These are phyloP conservation scores for Acanthamoeba triangularis DNA, from an alignment of 208 protist genomes.

Conservation along the genomic window DNA sequence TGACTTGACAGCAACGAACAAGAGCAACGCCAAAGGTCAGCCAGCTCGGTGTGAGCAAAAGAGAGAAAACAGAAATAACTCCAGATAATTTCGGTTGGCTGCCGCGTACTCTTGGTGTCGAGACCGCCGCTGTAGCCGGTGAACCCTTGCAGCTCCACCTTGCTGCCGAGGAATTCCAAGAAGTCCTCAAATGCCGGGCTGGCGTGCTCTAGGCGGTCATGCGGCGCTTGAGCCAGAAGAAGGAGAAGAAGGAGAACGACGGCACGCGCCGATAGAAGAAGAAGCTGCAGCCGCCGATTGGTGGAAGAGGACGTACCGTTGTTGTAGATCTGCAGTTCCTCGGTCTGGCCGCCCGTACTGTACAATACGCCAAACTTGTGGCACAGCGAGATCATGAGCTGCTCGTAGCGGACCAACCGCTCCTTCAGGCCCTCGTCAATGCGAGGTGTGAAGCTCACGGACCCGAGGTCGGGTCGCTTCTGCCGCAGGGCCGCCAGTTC, in stretches of 20 bases:
- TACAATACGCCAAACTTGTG: constrained; percentile 76
- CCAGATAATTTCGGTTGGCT: too few relatives aligned
- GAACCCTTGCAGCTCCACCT: constrained; percentile 75
- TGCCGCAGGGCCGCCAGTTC: not conserved
- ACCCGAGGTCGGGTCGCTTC: not conserved
- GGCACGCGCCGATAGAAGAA: not conserved
- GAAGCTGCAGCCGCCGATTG: not conserved
- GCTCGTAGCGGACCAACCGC: constrained; percentile 9
- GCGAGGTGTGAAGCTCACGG: not conserved
- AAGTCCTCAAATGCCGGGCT: constrained; percentile 80
- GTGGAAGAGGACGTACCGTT: constrained; percentile 59
- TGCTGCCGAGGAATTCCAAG: constrained; percentile 75
- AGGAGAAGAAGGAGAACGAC: not conserved
- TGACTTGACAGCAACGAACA: not conserved
- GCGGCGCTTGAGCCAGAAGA: not conserved
- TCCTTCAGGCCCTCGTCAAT: constrained; percentile 22
- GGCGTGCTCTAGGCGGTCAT: constrained; percentile 26
- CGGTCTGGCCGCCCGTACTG: constrained; percentile 51
- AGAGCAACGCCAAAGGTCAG: not conserved
- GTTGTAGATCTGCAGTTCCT: constrained; percentile 72
- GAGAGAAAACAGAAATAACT: not conserved
- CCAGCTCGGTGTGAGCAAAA: not conserved
- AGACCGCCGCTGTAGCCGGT: constrained; percentile 80
- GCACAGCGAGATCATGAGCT: constrained; percentile 49
- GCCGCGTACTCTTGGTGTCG: constrained; percentile 74